These are phyloP conservation scores for Musa schizocarpa DNA, from an alignment of 176 grass and related monocot species.

Conservation along the genomic window DNA sequence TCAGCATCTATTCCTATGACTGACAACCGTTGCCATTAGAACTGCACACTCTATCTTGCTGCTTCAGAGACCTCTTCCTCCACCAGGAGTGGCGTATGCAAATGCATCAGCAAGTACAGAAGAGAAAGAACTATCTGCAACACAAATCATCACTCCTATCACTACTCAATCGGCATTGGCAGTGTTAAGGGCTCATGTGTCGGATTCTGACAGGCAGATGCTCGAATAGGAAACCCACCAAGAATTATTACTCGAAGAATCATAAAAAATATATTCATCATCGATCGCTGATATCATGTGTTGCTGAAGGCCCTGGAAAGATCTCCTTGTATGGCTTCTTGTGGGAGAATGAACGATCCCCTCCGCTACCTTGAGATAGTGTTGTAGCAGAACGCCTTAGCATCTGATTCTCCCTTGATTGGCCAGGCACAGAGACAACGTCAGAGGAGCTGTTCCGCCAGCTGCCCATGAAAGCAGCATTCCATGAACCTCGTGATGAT, in stretches of 20 bases:
- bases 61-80: background rate
- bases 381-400: conserved; percentile 61
- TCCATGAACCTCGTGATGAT: conserved; percentile 94
- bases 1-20: conserved; percentile 6
- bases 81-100: background rate
- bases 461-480: conserved; percentile 79
- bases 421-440: conserved; percentile 20
- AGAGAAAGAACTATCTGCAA: conserved; percentile 1
- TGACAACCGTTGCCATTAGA: background rate
- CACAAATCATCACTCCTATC: background rate
- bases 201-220: background rate
- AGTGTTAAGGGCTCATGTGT: background rate
- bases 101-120: background rate
- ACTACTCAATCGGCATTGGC: background rate
- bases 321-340: conserved; percentile 72
- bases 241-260: conserved; percentile 25
- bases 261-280: background rate
- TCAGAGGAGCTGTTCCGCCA: conserved; percentile 81
- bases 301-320: conserved; percentile 65
- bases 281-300: conserved; percentile 69
- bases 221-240: background rate
- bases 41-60: background rate
- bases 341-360: conserved; percentile 73
- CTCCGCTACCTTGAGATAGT: conserved; percentile 76
- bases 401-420: conserved; percentile 48